Percentiles rank a stretch among this genome's conserved stretches.
Conservation (phyloP, 768 basidiomycete species). For the Pholiota microspora region DNA sequence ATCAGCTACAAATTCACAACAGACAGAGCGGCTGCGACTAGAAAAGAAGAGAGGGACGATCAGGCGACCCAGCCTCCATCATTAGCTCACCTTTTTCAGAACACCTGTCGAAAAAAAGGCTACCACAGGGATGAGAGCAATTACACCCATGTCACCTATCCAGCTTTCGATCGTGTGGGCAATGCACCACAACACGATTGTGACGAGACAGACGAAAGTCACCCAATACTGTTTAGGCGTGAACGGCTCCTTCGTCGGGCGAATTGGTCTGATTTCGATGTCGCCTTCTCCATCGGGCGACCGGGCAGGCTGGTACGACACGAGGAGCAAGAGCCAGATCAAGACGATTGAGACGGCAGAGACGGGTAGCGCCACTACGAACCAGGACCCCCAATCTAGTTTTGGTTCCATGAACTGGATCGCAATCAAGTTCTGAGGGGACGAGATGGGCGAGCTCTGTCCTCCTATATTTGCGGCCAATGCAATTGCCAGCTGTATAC, state of each 20-base stretch:
- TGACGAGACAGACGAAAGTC: conserved; percentile 72
- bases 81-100: conserved; percentile 74
- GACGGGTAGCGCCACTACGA: conserved; percentile 90
- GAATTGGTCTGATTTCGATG: conserved; percentile 81
- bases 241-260: conserved; percentile 80
- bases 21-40: not conserved
- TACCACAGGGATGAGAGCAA: conserved; percentile 89
- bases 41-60: conserved; percentile 1
- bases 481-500: conserved; percentile 83
- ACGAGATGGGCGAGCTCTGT: conserved; percentile 95
- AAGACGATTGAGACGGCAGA: conserved; percentile 80
- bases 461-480: conserved; percentile 99
- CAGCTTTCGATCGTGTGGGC: conserved; percentile 72
- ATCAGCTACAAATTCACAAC: not conserved
- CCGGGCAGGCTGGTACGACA: conserved; percentile 74
- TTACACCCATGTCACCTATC: conserved; percentile 96
- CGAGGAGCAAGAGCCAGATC: conserved; percentile 89
- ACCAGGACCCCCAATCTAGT: conserved; percentile 91
- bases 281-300: conserved; percentile 73
- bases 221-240: conserved; percentile 90
- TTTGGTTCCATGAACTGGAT: conserved; percentile 81
- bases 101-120: conserved; percentile 94
- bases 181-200: conserved; percentile 89
- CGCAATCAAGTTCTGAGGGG: conserved; percentile 96
- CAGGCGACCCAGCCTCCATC: conserved; percentile 8